A percentile compares a stretch with the other conserved stretches of the same genome.
Evolutionary conservation across 1,284 basidiomycete genomes (phyloP).

Genomic region (Boletus albobrunnescens): DNA sequence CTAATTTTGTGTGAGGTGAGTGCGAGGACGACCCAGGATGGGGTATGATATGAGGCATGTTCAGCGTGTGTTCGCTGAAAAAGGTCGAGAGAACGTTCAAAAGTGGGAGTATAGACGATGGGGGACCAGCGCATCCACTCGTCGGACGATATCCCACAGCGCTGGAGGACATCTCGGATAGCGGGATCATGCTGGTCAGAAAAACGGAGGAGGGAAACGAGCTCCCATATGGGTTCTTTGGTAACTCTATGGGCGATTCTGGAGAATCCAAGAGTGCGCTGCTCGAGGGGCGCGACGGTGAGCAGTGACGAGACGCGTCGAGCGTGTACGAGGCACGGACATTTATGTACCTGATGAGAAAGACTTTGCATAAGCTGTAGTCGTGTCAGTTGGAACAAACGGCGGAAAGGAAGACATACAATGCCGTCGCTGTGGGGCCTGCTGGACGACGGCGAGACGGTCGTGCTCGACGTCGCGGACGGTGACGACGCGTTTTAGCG

Average conservation of each 20-base stretch:
- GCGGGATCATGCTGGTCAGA: constrained; percentile 3
- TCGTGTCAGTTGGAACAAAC: not conserved
- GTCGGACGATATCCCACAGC: constrained; percentile 31
- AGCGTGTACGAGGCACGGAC: not conserved
- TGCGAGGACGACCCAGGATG: constrained; percentile 53
- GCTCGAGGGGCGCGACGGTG: constrained; percentile 18
- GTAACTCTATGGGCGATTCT: constrained; percentile 24
- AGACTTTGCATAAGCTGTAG: constrained; percentile 20
- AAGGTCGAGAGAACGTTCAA: constrained; percentile 33
- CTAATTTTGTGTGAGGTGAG: constrained; percentile 47
- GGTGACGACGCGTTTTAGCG: constrained; percentile 11
- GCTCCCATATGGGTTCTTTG: constrained; percentile 28
- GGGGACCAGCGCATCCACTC: constrained; percentile 40
- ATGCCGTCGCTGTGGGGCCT: not conserved
- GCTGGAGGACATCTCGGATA: constrained; percentile 25
- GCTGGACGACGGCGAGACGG: not conserved
- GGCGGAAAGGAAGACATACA: not conserved
- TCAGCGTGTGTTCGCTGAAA: constrained; percentile 11
- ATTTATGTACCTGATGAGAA: constrained; percentile 4
- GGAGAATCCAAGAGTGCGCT: constrained; percentile 23
- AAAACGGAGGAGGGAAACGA: constrained; percentile 23
- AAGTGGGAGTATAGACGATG: constrained; percentile 32
- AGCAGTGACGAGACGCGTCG: constrained; percentile 15
- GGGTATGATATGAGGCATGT: constrained; percentile 17
- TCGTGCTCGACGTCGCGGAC: constrained; percentile 7